Percentiles rank a stretch among this genome's conserved stretches.
phyloP scores from a whole-genome alignment of 1,284 basidiomycete genomes.

The Ceratobasidium theobromae region DNA sequence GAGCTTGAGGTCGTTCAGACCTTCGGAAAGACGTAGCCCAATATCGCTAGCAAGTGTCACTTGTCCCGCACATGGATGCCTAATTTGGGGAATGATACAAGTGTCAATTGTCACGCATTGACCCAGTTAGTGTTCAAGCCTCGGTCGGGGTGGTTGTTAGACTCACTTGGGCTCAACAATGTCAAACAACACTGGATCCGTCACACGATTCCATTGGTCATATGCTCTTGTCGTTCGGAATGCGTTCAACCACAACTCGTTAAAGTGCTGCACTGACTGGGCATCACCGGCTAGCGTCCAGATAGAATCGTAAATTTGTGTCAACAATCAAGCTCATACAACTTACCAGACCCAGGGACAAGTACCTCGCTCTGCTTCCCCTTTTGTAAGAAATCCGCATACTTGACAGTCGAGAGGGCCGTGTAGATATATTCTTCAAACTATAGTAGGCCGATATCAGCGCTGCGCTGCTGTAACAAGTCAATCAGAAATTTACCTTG shows the following conservation, averaged over 20 bases:
- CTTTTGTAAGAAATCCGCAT: slow-evolving; percentile 68
- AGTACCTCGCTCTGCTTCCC: slow-evolving; percentile 55
- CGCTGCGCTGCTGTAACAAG: slow-evolving; percentile 35
- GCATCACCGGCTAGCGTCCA: slow-evolving; percentile 45
- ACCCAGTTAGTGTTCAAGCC: too few species aligned
- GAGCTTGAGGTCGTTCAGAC: slow-evolving; percentile 85
- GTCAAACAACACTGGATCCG: slow-evolving; percentile 88
- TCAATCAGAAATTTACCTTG: slow-evolving; percentile 61
- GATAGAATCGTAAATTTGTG: neutral
- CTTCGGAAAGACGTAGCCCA: slow-evolving; percentile 82
- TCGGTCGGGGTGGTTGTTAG: too few species aligned
- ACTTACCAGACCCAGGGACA: slow-evolving; percentile 39
- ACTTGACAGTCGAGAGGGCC: slow-evolving; percentile 81
- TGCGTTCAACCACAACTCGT: slow-evolving; percentile 77
- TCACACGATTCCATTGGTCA: slow-evolving; percentile 82
- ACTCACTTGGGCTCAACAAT: slow-evolving; percentile 83
- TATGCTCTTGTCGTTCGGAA: slow-evolving; percentile 84
- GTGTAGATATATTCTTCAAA: slow-evolving; percentile 85
- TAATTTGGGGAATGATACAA: too few species aligned
- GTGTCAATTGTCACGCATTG: too few species aligned
- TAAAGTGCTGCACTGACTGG: slow-evolving; percentile 70
- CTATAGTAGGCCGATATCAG: slow-evolving; percentile 45
- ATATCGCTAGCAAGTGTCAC: slow-evolving; percentile 87
- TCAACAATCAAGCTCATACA: neutral
- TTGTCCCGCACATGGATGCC: slow-evolving; percentile 86